Conservation (phyloP, 2,329 filamentous ascomycete genomes). For the Cladosporium oxysporum region DNA sequence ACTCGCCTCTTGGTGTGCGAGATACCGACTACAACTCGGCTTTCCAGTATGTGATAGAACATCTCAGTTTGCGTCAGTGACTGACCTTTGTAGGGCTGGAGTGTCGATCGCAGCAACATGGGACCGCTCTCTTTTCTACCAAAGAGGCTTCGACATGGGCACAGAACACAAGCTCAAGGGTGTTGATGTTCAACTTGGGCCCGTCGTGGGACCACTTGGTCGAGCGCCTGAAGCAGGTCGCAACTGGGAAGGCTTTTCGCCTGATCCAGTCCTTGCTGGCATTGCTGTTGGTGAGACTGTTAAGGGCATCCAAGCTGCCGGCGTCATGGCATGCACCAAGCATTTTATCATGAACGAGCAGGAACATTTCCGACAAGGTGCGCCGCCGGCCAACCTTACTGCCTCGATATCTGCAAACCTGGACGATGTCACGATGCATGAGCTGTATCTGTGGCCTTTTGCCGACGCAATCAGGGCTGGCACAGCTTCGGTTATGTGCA, state of each 20-base stretch:
- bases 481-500: too few relatives aligned
- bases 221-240: slow-evolving; percentile 34
- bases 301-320: slow-evolving; percentile 48
- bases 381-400: too few relatives aligned
- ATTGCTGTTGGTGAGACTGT: slow-evolving; percentile 33
- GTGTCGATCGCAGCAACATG: slow-evolving; percentile 76
- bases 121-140: slow-evolving; percentile 40
- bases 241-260: slow-evolving; percentile 34
- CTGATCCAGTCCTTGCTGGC: slow-evolving; percentile 34
- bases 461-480: too few relatives aligned
- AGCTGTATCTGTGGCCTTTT: too few relatives aligned
- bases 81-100: slow-evolving; percentile 55
- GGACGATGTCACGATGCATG: too few relatives aligned
- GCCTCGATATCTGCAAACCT: too few relatives aligned
- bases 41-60: slow-evolving; percentile 57
- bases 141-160: slow-evolving; percentile 39
- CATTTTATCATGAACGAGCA: slow-evolving; percentile 37
- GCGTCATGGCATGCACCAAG: slow-evolving; percentile 49
- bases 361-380: slow-evolving; percentile 44
- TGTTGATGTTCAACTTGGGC: slow-evolving; percentile 43
- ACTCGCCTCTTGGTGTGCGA: too few relatives aligned
- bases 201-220: slow-evolving; percentile 45
- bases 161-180: slow-evolving; percentile 38
- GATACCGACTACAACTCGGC: slow-evolving; percentile 40
- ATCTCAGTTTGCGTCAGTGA: too few relatives aligned